These are phyloP conservation scores for Macrotyloma uniflorum DNA, from an alignment of 306 rosid species.

Conservation along the genomic window DNA sequence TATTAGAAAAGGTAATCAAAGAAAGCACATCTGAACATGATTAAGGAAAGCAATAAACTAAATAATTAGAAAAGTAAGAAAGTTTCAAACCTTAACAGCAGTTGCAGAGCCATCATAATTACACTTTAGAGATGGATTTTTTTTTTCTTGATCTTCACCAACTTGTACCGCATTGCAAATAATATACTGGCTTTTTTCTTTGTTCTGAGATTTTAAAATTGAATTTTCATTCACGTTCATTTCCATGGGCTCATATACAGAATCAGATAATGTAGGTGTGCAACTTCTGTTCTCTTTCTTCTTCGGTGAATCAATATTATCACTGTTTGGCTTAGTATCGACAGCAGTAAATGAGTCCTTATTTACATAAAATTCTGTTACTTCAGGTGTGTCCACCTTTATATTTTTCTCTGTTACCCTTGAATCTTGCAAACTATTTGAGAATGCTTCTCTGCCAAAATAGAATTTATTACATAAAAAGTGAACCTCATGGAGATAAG, in stretches of 20 bases:
- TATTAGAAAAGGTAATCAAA: not conserved
- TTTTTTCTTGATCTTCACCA: conserved; percentile 37
- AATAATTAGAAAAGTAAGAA: conserved; percentile 21
- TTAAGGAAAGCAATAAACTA: conserved; percentile 11
- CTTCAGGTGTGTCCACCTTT: conserved; percentile 37
- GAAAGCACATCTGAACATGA: not conserved
- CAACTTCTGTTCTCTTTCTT: conserved; percentile 39
- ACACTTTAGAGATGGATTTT: conserved; percentile 30
- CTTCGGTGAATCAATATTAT: conserved; percentile 26
- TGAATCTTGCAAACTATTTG: conserved; percentile 44
- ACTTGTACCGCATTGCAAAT: conserved; percentile 29
- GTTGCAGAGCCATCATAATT: conserved; percentile 47
- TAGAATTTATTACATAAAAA: conserved; percentile 25
- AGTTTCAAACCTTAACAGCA: conserved; percentile 45
- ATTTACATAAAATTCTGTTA: conserved; percentile 34
- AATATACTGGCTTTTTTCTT: conserved; percentile 34
- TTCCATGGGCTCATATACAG: conserved; percentile 33
- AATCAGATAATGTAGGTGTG: conserved; percentile 11
- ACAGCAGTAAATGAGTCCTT: conserved; percentile 32
- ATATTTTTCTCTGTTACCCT: conserved; percentile 37
- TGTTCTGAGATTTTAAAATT: conserved; percentile 33
- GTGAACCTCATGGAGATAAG: conserved; percentile 15
- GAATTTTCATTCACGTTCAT: conserved; percentile 37
- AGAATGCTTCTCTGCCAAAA: conserved; percentile 46
- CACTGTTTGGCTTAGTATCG: conserved; percentile 22